Base-by-base conservation (phyloP, 257 asterid species). In the Phtheirospermum japonicum region DNA sequence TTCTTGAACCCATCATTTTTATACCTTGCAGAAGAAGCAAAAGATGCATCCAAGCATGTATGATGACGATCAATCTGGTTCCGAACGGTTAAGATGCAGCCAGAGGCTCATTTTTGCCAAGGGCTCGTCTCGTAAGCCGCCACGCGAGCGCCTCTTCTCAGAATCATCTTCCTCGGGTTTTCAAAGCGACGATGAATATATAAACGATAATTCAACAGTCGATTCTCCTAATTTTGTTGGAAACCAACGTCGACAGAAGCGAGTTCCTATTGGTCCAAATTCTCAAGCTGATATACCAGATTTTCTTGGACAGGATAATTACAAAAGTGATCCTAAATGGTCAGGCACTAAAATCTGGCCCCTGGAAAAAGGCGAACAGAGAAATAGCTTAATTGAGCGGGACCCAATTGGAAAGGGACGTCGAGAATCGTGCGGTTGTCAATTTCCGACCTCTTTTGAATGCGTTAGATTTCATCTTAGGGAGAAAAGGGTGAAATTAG, bases 41-140 rank as follows among this genome's bases (percentile, higher is more conserved):
- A 88, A 73, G 83, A 83, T 93, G 89, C 96, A 87, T 60, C 99
- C 97, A 17, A 60, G 74, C 77, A 73, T 89, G 92, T 93, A 87
- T 30, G 88, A 89, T 5, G 92, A 83, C 13, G 88, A 75, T 76
- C 86, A 59, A 48, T 61, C 51, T 23, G 49, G 64, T 50, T 68
- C 84, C 10, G 91, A 80, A 66, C 72, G 77, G 68, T 57, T 75
- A 65, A 82, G 99, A 75, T 73, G 75, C 84, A 89, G 99, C 79
- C 81, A 59, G 71, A 84, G 96, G 76, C 65, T 93, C 53, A 66
- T 74, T 51, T 49, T 67, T 59, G 85, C 84, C 13, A 87, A 90
- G 71, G 86, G 76, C 55, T 45, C 83, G 64, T 60, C 59, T 23
- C 77, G 60, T 59, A 87, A 78, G 71, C 32, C 65, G 48, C 28